Evolutionary conservation across 208 protist species (phyloP).

Genomic region (Trypanosoma platydactyli): DNA sequence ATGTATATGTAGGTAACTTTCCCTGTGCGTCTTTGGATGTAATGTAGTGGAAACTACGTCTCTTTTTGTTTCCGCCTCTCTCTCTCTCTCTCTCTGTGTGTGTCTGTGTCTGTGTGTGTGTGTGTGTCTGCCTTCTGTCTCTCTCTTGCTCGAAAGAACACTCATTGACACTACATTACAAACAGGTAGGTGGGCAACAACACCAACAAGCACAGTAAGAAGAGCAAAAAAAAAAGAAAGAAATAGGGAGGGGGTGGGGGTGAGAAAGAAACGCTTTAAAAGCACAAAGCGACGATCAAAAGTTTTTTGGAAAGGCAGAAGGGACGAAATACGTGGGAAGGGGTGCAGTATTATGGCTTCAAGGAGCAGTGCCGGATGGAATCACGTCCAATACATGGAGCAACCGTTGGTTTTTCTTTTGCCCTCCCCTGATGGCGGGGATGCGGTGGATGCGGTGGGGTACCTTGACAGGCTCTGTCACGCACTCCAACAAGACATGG

Average conservation of each 20-base stretch:
- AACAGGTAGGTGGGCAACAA: neutral
- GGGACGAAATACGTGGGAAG: no score
- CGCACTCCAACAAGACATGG: conserved; percentile 2
- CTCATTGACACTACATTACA: no score
- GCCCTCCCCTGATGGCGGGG: conserved; percentile 22
- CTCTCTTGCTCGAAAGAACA: no score
- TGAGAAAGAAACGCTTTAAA: neutral
- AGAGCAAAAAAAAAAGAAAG: neutral
- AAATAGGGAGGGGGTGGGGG: neutral
- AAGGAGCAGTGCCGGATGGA: conserved; percentile 13
- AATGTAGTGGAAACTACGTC: no score
- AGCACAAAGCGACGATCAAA: no score
- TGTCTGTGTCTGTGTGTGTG: no score
- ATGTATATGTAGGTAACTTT: neutral
- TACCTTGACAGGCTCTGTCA: conserved; percentile 27
- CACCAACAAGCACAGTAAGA: neutral
- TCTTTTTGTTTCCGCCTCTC: no score
- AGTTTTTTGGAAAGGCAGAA: no score
- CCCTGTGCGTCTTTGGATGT: no score
- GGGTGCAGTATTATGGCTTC: neutral
- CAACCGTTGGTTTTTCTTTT: conserved; percentile 52
- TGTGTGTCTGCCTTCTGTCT: no score
- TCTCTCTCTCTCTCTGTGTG: no score
- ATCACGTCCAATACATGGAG: conserved; percentile 14
- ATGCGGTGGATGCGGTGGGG: conserved; percentile 12